Conservation (phyloP, 2,329 filamentous ascomycete genomes). For the Lanzia echinophila region DNA sequence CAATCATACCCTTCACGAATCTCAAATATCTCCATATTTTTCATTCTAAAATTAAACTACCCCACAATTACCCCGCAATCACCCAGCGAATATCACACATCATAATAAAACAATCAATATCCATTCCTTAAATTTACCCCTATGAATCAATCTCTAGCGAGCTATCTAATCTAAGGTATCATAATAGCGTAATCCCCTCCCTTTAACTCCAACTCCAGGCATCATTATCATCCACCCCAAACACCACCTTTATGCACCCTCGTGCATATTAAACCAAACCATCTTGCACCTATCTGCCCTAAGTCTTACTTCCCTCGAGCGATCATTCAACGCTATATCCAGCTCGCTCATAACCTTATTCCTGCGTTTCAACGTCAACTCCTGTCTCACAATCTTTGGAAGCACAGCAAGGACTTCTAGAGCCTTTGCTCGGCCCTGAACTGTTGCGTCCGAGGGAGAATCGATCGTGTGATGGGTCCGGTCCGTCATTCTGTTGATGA, state of each 20-base stretch:
- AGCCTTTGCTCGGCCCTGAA: conserved; percentile 21
- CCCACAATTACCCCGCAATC: too few relatives aligned
- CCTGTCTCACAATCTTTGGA: conserved; percentile 14
- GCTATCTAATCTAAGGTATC: too few relatives aligned
- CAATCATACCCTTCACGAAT: too few relatives aligned
- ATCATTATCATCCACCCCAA: not conserved
- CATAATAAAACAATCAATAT: too few relatives aligned
- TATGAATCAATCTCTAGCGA: too few relatives aligned
- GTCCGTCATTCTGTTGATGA: conserved; percentile 27
- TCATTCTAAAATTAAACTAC: too few relatives aligned
- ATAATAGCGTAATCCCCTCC: too few relatives aligned
- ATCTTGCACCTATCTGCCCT: conserved; percentile 22
- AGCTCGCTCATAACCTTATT: conserved; percentile 21
- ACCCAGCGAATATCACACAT: too few relatives aligned
- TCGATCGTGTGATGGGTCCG: conserved; percentile 25
- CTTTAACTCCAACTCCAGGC: too few relatives aligned
- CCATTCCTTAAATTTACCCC: too few relatives aligned
- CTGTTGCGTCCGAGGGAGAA: conserved; percentile 21
- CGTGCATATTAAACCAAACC: conserved; percentile 20
- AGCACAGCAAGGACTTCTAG: conserved; percentile 26
- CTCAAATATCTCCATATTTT: too few relatives aligned
- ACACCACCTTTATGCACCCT: not conserved
- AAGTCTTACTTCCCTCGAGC: conserved; percentile 20
- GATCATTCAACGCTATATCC: conserved; percentile 24
- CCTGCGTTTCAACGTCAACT: conserved; percentile 15